Evolutionary conservation across 306 rosid species (phyloP).

Genomic region (Geum urbanum): DNA sequence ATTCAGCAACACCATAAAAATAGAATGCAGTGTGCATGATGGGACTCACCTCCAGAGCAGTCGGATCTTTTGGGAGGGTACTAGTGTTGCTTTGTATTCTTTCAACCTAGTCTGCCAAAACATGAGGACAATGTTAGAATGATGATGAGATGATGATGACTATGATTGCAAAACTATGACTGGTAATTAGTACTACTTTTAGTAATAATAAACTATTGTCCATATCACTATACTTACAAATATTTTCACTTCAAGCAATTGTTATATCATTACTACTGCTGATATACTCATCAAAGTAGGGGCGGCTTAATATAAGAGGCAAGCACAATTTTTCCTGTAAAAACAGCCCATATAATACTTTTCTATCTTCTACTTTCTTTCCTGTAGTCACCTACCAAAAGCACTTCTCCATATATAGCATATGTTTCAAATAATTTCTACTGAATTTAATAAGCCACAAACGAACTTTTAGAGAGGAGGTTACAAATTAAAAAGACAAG

Average conservation of each 20-base stretch:
- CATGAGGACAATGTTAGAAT: conserved; percentile 17
- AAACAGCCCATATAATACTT: background rate
- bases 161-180: no score
- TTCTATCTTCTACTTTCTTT: background rate
- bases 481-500: background rate
- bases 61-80: conserved; percentile 69
- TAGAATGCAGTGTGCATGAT: background rate
- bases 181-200: background rate
- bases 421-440: background rate
- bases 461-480: background rate
- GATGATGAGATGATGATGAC: background rate
- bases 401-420: background rate
- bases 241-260: background rate
- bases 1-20: conserved; percentile 28
- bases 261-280: background rate
- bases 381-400: background rate
- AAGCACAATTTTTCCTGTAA: background rate
- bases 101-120: conserved; percentile 67
- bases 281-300: background rate
- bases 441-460: background rate
- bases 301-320: background rate
- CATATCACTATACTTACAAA: background rate
- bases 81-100: conserved; percentile 60
- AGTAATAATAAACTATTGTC: background rate
- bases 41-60: conserved; percentile 82